Evolutionary conservation across 139 green algal genomes (phyloP), one percentile per base, ranked within the genome.

Genomic region (Raphidocelis subcapitata): DNA sequence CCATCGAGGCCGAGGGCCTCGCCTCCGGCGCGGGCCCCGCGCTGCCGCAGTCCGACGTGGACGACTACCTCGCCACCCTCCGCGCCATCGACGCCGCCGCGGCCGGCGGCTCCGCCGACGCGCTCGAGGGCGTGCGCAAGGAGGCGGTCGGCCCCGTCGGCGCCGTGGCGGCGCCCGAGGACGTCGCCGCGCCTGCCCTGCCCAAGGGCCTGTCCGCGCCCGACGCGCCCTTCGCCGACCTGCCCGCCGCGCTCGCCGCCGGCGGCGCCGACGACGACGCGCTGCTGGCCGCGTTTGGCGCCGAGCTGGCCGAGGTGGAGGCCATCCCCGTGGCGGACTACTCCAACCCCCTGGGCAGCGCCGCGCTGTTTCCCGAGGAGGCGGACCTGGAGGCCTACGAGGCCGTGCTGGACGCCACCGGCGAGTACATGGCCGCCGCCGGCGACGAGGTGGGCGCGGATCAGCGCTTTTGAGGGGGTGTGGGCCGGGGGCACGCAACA

Each of bases 401-500:
- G 10, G 21, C 36, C 29, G 5, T 66, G 26, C 56, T 72, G 32
- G 63, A 78, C 21, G 62, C 63, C 29, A 32, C 63, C 29, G 24
- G 52, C 15, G 72, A 78, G 26, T 78, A 78, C 72, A 56, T 61
- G 29, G 72, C 35, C 10, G 54, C 63, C 29, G 36, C 26, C 28
- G 72, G 72, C 2, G 49, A 68, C 36, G 62, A 70, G 23, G 70
- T n/a, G 20, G 37, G 41, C 41, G 12, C 41, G 41, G 8, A 8
- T 20, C 41, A n/a, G n/a, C n/a, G n/a, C n/a, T n/a, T n/a, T n/a
- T n/a, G n/a, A n/a, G n/a, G n/a, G n/a, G n/a, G n/a, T n/a, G n/a
- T n/a, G n/a, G n/a, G n/a, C n/a, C n/a, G n/a, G n/a, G n/a, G n/a
- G n/a, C n/a, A n/a, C n/a, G n/a, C n/a, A n/a, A n/a, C n/a, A n/a